phyloP scores from a whole-genome alignment of 495 filamentous ascomycete genomes.

The Parathielavia appendiculata region DNA sequence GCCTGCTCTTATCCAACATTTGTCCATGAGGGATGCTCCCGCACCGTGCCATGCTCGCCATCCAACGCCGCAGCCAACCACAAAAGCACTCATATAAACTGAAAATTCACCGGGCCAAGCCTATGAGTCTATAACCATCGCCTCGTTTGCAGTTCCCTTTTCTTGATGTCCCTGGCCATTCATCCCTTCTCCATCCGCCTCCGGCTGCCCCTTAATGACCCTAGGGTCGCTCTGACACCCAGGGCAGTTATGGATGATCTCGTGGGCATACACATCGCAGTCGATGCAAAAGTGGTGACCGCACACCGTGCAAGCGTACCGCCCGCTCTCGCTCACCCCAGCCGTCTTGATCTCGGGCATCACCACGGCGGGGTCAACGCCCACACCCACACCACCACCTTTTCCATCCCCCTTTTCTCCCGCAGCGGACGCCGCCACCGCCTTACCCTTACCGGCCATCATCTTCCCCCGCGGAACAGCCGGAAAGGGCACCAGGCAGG shows the following conservation, averaged over 20 bases:
- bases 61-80: not conserved
- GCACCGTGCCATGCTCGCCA: not conserved
- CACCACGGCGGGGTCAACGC: no score
- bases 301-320: constrained; percentile 85
- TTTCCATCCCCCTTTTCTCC: constrained; percentile 14
- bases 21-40: not conserved
- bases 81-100: not conserved
- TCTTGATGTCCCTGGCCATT: constrained; percentile 14
- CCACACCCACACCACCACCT: not conserved
- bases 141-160: constrained; percentile 4
- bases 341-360: constrained; percentile 28
- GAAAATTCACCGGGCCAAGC: not conserved
- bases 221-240: constrained; percentile 70
- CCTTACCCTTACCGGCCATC: no score
- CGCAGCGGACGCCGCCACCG: not conserved
- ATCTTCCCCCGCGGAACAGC: constrained; percentile 19
- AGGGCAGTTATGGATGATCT: constrained; percentile 90
- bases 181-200: constrained; percentile 3
- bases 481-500: constrained; percentile 52
- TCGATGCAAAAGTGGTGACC: constrained; percentile 92
- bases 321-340: constrained; percentile 75
- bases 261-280: constrained; percentile 91
- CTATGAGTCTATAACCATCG: constrained; percentile 40
- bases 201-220: constrained; percentile 2
- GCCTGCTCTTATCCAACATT: not conserved